phyloP scores from a whole-genome alignment of 148 eudicot genomes.

The Oxyria digyna region DNA sequence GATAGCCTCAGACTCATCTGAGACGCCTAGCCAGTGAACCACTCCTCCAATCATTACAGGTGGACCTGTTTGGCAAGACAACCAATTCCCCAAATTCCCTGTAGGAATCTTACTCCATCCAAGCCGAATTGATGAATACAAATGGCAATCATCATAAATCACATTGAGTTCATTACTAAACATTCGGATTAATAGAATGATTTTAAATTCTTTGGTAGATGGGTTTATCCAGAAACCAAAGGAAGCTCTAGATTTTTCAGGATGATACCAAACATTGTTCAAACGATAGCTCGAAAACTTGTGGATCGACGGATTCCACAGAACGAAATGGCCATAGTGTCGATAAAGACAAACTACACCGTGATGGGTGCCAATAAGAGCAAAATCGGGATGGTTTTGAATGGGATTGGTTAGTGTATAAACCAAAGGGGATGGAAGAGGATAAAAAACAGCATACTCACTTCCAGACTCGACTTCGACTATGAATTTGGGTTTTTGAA shows the following conservation, averaged over 20 bases:
- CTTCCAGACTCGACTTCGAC: too few species aligned
- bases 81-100: too few species aligned
- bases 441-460: too few species aligned
- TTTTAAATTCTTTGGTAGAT: background rate
- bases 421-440: background rate
- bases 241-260: background rate
- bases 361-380: background rate
- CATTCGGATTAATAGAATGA: background rate
- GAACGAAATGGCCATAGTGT: background rate
- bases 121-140: too few species aligned
- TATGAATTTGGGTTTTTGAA: background rate
- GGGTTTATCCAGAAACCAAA: slow-evolving; percentile 2
- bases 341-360: background rate
- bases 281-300: background rate
- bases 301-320: background rate
- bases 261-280: too few species aligned
- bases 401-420: background rate
- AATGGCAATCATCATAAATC: too few species aligned
- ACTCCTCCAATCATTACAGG: too few species aligned
- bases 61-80: too few species aligned
- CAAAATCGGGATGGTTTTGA: background rate
- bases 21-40: too few species aligned
- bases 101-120: too few species aligned
- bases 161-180: too few species aligned
- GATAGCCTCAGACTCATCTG: too few species aligned